Conservation (phyloP, 129 eudicot genomes). For the Chrysanthemum lavandulifolium region DNA sequence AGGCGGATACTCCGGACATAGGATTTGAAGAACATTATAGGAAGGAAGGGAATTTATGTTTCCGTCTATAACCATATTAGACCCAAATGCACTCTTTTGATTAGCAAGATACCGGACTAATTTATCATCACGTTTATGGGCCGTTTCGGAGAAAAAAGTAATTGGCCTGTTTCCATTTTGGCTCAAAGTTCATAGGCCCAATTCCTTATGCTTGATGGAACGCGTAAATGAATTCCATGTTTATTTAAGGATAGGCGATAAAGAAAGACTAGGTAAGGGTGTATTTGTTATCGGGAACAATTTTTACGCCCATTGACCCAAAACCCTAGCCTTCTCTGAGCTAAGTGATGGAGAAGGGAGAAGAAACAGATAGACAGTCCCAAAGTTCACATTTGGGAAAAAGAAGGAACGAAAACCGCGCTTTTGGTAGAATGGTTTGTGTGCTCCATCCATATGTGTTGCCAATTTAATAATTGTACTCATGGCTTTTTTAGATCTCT, state of each 20-base stretch:
- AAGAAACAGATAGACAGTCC: constrained; percentile 17
- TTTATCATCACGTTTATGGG: constrained; percentile 6
- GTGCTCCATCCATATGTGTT: constrained; percentile 14
- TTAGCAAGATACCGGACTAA: background rate
- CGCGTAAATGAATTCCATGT: background rate
- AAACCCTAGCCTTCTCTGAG: constrained; percentile 16
- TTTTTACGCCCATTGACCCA: constrained; percentile 2
- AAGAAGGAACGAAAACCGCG: constrained; percentile 21
- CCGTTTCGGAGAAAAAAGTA: constrained; percentile 4
- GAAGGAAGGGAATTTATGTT: too few relatives aligned
- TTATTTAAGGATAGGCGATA: background rate
- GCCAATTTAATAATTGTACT: background rate
- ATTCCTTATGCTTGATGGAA: constrained; percentile 13
- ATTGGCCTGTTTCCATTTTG: constrained; percentile 17
- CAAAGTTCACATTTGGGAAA: constrained; percentile 17
- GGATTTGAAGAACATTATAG: too few relatives aligned
- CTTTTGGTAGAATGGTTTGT: constrained; percentile 30
- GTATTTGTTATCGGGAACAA: constrained; percentile 15
- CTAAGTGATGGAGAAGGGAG: constrained; percentile 28
- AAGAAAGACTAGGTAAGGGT: constrained; percentile 6
- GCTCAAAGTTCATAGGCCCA: constrained; percentile 29
- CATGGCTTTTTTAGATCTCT: constrained; percentile 1
- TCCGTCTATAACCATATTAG: too few relatives aligned
- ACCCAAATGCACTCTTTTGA: background rate
- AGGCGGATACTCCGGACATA: too few relatives aligned